A percentile compares a stretch with the other conserved stretches of the same genome.
These are phyloP conservation scores for Kluyveromyces wickerhamii DNA, from an alignment of 805 yeast species.

Conservation along the genomic window DNA sequence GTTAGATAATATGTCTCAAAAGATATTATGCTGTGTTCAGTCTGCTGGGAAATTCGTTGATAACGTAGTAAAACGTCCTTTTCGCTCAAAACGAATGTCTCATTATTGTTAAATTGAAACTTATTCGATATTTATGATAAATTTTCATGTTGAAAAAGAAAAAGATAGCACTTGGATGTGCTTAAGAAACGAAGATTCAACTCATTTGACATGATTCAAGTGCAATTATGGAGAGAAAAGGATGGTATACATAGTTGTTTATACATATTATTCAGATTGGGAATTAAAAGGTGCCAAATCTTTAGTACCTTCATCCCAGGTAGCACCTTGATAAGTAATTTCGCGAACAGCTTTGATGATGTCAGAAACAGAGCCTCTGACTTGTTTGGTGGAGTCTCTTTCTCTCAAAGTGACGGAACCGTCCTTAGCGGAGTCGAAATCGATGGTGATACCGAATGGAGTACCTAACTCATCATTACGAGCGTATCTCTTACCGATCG, in stretches of 20 bases:
- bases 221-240: too few relatives aligned
- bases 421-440: constrained; percentile 85
- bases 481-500: constrained; percentile 96
- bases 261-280: constrained; percentile 49
- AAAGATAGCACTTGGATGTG: too few relatives aligned
- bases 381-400: constrained; percentile 94
- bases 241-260: too few relatives aligned
- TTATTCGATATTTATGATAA: too few relatives aligned
- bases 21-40: too few relatives aligned
- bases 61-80: too few relatives aligned
- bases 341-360: constrained; percentile 65
- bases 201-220: too few relatives aligned
- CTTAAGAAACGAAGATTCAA: too few relatives aligned
- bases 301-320: constrained; percentile 85
- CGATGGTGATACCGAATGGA: constrained; percentile 96
- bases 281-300: constrained; percentile 64
- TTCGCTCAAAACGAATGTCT: too few relatives aligned
- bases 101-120: too few relatives aligned
- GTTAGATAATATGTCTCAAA: neutral
- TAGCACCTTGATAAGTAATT: constrained; percentile 62
- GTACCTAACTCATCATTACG: constrained; percentile 98
- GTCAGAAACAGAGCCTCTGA: constrained; percentile 78
- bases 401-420: constrained; percentile 90
- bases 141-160: too few relatives aligned
- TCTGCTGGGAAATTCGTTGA: too few relatives aligned